These are phyloP conservation scores for Gyromitra esculenta DNA, from an alignment of 2,329 filamentous ascomycete species.

Conservation along the genomic window DNA sequence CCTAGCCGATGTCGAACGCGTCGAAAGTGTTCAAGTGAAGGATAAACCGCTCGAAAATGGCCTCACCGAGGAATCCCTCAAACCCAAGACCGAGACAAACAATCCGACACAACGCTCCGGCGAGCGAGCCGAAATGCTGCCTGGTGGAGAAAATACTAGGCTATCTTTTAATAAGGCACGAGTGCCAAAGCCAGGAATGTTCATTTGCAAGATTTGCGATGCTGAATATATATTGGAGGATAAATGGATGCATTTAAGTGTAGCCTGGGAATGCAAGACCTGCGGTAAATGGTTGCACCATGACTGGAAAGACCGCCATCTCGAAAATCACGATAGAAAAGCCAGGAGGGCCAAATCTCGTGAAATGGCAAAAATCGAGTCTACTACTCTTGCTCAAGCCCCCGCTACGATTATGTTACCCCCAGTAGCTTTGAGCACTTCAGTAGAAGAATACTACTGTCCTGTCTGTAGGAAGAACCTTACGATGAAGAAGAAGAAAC, in stretches of 20 bases:
- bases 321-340: background rate
- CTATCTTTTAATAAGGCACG: too few species aligned
- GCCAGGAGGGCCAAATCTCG: background rate
- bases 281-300: conserved; percentile 15
- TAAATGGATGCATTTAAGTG: conserved; percentile 22
- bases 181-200: background rate
- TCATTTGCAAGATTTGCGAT: conserved; percentile 21
- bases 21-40: background rate
- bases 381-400: background rate
- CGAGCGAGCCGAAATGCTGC: background rate
- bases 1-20: background rate
- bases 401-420: background rate
- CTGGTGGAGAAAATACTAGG: background rate
- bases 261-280: conserved; percentile 14
- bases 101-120: background rate
- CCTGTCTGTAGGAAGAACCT: background rate
- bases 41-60: background rate
- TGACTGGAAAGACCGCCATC: conserved; percentile 12
- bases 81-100: background rate
- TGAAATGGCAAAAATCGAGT: background rate
- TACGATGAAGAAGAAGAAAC: background rate
- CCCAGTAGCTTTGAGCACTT: background rate
- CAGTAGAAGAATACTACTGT: conserved; percentile 2
- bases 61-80: background rate
- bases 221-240: conserved; percentile 5